Conservation (phyloP, 768 basidiomycete species). For the Polyporus arcularius region DNA sequence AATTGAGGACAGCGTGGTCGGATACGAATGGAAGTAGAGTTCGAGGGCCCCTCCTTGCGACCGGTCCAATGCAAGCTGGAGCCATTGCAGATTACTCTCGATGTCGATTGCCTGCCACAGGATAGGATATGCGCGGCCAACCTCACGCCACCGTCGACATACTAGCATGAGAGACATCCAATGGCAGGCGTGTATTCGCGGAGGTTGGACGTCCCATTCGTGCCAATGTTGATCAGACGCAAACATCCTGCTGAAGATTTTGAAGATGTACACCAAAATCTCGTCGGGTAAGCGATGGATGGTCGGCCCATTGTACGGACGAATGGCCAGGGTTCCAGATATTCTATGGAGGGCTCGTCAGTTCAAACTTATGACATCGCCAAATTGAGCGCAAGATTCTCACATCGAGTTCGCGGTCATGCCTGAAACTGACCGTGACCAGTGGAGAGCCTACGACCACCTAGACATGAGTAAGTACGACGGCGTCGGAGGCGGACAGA, state of each 20-base stretch:
- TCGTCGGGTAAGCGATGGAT: constrained; percentile 3
- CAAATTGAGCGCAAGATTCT: too few species aligned
- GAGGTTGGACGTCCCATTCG: background rate
- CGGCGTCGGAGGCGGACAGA: too few species aligned
- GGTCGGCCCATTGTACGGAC: background rate
- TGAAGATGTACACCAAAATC: background rate
- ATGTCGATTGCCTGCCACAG: constrained; percentile 9
- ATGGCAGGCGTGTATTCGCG: background rate
- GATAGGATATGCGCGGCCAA: background rate
- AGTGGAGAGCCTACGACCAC: too few species aligned
- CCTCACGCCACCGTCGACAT: constrained; percentile 10
- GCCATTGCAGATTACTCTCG: background rate
- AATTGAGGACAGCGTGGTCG: background rate
- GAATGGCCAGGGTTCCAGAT: too few species aligned
- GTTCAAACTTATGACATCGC: too few species aligned
- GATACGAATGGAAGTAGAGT: background rate
- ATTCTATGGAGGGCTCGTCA: too few species aligned
- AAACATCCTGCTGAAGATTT: background rate
- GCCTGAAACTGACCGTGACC: too few species aligned
- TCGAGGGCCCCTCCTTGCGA: background rate
- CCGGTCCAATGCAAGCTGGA: background rate
- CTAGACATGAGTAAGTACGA: too few species aligned
- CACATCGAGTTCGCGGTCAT: too few species aligned
- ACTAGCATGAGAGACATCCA: constrained; percentile 9
- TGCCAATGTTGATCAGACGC: background rate